A percentile compares a stretch with the other conserved stretches of the same genome.
phyloP scores from a whole-genome alignment of 2,329 filamentous ascomycete genomes.

The Samsoniella hepiali region DNA sequence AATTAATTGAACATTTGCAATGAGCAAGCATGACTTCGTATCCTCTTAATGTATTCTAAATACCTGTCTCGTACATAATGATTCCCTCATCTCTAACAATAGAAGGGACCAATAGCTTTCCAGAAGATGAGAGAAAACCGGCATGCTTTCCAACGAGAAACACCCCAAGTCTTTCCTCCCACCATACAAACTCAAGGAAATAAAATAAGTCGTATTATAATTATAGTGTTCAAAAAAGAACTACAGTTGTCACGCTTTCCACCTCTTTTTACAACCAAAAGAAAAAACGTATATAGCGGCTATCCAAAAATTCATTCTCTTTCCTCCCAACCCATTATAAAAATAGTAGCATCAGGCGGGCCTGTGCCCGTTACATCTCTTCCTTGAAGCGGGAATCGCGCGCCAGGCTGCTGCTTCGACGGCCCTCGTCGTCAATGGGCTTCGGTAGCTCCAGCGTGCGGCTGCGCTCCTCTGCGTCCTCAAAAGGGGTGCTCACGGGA shows the following conservation, averaged over 20 bases:
- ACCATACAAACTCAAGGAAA: not conserved
- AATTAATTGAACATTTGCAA: not conserved
- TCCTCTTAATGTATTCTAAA: not conserved
- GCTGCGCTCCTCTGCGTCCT: slow-evolving; percentile 37
- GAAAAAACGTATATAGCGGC: not conserved
- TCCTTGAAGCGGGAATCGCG: slow-evolving; percentile 59
- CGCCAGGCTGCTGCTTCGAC: slow-evolving; percentile 49
- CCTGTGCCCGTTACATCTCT: slow-evolving; percentile 38
- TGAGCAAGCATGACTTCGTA: not conserved
- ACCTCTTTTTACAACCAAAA: slow-evolving; percentile 3
- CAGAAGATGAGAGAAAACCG: not conserved
- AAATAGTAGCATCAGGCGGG: not conserved
- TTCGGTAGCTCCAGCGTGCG: slow-evolving; percentile 26
- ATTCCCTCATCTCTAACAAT: not conserved
- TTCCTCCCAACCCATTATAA: not conserved
- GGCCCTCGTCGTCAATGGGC: slow-evolving; percentile 36
- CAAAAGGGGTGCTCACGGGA: slow-evolving; percentile 41
- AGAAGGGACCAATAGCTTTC: not conserved
- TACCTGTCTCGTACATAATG: not conserved
- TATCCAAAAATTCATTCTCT: slow-evolving; percentile 7
- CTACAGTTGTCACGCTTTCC: not conserved
- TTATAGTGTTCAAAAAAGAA: not conserved
- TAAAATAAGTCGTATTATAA: not conserved
- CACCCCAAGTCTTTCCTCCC: not conserved
- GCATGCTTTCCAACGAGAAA: not conserved